A percentile compares a stretch with the other conserved stretches of the same genome.
Conservation (phyloP, 176 grass and related monocot species). For the Saccharum spontaneum region DNA sequence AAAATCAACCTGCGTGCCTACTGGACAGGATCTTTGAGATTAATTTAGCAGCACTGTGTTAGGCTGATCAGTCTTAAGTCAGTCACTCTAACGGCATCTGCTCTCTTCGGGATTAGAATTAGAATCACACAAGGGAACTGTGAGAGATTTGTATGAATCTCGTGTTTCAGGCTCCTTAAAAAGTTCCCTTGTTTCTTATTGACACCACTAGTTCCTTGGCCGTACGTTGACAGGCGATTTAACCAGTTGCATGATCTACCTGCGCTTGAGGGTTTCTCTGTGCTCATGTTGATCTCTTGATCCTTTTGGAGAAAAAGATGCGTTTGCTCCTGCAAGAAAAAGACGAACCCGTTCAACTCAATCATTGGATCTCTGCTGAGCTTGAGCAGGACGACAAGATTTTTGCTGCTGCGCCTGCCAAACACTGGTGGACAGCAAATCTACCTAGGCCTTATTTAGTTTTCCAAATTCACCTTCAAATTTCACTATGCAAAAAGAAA, state of each 20-base stretch:
- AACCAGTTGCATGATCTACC: background rate
- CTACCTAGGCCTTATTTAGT: no score
- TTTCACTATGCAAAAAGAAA: no score
- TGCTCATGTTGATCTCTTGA: background rate
- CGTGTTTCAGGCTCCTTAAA: background rate
- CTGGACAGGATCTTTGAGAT: no score
- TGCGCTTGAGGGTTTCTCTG: background rate
- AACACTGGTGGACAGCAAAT: slow-evolving; percentile 29
- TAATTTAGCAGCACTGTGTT: background rate
- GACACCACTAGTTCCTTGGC: background rate
- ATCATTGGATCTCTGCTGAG: slow-evolving; percentile 19
- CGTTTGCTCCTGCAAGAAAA: background rate
- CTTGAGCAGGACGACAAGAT: background rate
- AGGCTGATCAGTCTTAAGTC: background rate
- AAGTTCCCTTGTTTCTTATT: background rate
- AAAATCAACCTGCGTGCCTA: no score
- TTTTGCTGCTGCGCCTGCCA: slow-evolving; percentile 2
- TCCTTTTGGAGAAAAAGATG: background rate
- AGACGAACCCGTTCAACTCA: background rate
- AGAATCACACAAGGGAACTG: no score
- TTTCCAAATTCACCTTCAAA: no score
- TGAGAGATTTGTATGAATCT: background rate
- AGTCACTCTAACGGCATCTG: no score
- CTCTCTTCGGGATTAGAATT: no score
- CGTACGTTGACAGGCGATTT: background rate